phyloP scores from a whole-genome alignment of 176 grass and related monocot species.

The Lolium rigidum region DNA sequence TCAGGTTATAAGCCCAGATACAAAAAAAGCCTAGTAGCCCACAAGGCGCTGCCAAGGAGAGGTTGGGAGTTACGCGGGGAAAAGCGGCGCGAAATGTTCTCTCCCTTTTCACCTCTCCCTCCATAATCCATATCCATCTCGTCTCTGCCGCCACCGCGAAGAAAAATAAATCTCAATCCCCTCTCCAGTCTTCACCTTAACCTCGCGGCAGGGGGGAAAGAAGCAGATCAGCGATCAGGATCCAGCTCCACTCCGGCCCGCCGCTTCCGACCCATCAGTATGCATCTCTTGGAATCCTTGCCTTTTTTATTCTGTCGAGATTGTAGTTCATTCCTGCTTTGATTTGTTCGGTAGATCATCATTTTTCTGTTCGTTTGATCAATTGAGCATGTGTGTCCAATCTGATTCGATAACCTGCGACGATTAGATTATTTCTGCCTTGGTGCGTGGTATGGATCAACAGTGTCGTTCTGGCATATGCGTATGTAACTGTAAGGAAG shows the following conservation, averaged over 20 bases:
- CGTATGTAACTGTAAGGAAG: not conserved
- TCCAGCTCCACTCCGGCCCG: not conserved
- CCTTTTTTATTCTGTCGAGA: not conserved
- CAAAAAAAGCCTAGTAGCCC: not conserved
- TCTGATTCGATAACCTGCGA: not conserved
- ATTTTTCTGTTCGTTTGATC: not conserved
- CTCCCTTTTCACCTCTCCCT: slow-evolving; percentile 10
- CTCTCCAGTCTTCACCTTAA: not conserved
- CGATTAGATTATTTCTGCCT: not conserved
- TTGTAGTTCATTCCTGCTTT: not conserved
- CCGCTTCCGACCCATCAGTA: not conserved
- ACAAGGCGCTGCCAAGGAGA: not conserved
- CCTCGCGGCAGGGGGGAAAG: not conserved
- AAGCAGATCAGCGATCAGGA: not conserved
- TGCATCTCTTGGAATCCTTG: not conserved
- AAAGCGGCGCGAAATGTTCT: slow-evolving; percentile 13
- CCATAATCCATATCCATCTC: not conserved
- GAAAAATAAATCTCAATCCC: slow-evolving; percentile 4
- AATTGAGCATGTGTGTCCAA: not conserved
- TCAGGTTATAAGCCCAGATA: not conserved
- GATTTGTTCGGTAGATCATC: not conserved
- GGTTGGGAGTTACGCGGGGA: not conserved
- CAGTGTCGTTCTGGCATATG: not conserved
- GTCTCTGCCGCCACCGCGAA: not conserved
- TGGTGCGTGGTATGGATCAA: not conserved